Evolutionary conservation across 179 eudicot species (phyloP).

Genomic region (Sideroxylon spinosum): DNA sequence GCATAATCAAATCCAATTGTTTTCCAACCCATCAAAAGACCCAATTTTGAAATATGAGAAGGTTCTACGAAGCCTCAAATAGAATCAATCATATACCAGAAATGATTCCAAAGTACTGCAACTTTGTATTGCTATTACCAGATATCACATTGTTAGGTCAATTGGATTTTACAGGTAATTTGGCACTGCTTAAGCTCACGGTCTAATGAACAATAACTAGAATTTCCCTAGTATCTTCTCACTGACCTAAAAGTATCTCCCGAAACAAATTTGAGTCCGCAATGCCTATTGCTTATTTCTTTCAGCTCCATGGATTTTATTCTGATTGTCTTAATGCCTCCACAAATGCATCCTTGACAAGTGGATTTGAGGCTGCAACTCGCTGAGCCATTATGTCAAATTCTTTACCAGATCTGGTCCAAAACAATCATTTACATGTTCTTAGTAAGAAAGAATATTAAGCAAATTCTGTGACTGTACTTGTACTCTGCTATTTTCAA

Average conservation of each 20-base stretch:
- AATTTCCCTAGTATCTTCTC: neutral
- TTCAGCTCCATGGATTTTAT: slow-evolving; percentile 15
- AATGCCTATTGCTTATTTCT: neutral
- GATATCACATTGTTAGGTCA: neutral
- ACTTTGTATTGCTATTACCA: neutral
- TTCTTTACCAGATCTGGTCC: slow-evolving; percentile 62
- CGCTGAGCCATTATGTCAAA: slow-evolving; percentile 64
- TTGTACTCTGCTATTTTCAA: neutral
- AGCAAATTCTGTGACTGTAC: neutral
- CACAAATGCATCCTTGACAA: slow-evolving; percentile 51
- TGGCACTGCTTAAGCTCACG: slow-evolving; percentile 1
- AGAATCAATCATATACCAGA: neutral
- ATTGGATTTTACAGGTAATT: neutral
- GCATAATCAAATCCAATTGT: too few species aligned
- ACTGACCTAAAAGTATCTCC: neutral
- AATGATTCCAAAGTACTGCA: neutral
- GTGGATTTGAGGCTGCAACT: slow-evolving; percentile 72
- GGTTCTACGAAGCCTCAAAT: neutral
- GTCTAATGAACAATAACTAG: slow-evolving; percentile 13
- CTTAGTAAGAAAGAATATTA: neutral
- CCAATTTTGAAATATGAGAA: neutral
- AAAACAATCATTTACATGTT: neutral
- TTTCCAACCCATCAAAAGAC: too few species aligned
- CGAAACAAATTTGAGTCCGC: neutral
- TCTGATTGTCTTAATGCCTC: slow-evolving; percentile 51